A percentile compares a stretch with the other conserved stretches of the same genome.
phyloP scores from a whole-genome alignment of 805 yeast species.

The Diddensiella santjacobensis region DNA sequence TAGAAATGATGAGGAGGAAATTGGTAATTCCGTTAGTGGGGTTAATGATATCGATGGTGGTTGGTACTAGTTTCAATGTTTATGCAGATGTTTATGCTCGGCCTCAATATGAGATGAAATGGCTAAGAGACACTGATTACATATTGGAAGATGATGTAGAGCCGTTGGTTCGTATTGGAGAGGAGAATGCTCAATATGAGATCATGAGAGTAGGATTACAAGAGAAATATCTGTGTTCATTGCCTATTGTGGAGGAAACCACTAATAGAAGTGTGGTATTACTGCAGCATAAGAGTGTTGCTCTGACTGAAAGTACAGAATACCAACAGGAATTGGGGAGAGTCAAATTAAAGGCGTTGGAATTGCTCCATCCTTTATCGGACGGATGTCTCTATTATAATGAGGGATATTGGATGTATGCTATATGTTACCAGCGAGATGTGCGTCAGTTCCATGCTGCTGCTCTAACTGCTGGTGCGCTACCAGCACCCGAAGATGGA shows the following conservation, averaged over 20 bases:
- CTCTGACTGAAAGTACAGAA: background rate
- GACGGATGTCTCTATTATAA: slow-evolving; percentile 27
- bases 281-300: background rate
- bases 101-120: slow-evolving; percentile 11
- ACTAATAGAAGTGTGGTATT: background rate
- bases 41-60: too few species aligned
- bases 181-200: background rate
- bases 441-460: slow-evolving; percentile 46
- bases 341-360: slow-evolving; percentile 3
- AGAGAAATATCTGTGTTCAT: slow-evolving; percentile 20
- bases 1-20: too few species aligned
- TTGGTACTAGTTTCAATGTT: slow-evolving; percentile 8
- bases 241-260: slow-evolving; percentile 13
- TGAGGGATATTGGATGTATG: slow-evolving; percentile 53
- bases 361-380: slow-evolving; percentile 18
- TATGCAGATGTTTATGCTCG: slow-evolving; percentile 12
- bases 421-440: slow-evolving; percentile 46
- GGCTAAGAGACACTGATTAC: background rate
- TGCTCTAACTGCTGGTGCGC: slow-evolving; percentile 2
- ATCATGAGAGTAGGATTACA: slow-evolving; percentile 14
- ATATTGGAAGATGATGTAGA: slow-evolving; percentile 7
- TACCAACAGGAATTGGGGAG: background rate
- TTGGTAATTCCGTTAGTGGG: too few species aligned
- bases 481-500: slow-evolving; percentile 24
- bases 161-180: background rate